These are phyloP conservation scores for Rickenella mellea DNA, from an alignment of 768 basidiomycete species.

Conservation along the genomic window DNA sequence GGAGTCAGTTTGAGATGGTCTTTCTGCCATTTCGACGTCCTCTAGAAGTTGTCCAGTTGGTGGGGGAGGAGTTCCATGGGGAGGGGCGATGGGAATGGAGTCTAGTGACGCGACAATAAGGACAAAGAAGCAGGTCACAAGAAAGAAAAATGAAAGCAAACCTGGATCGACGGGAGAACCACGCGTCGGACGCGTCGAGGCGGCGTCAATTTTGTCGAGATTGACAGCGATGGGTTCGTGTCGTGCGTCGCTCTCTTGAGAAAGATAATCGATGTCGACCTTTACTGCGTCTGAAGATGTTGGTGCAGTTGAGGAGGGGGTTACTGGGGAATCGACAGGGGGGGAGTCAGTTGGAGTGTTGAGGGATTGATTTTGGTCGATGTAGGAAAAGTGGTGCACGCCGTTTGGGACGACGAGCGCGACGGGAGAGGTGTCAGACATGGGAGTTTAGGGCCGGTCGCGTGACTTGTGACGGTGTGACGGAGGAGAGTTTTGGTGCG, in stretches of 20 bases:
- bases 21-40: conserved; percentile 54
- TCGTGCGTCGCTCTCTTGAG: conserved; percentile 60
- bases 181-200: conserved; percentile 35
- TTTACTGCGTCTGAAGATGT: conserved; percentile 49
- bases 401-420: conserved; percentile 21
- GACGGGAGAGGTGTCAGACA: conserved; percentile 55
- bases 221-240: conserved; percentile 49
- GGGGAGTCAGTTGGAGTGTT: conserved; percentile 20
- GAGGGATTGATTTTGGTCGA: conserved; percentile 2
- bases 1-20: conserved; percentile 11
- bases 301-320: conserved; percentile 43
- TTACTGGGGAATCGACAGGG: conserved; percentile 43
- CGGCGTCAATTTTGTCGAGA: conserved; percentile 30
- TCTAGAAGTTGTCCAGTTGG: conserved; percentile 34
- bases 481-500: conserved; percentile 62
- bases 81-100: conserved; percentile 33
- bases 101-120: conserved; percentile 20
- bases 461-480: conserved; percentile 46
- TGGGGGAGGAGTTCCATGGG: conserved; percentile 37
- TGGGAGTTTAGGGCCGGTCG: conserved; percentile 25
- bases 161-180: conserved; percentile 41
- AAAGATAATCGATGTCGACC: conserved; percentile 52
- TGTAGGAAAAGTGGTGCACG: conserved; percentile 11
- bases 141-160: conserved; percentile 19
- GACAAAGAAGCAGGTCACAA: conserved; percentile 16